Evolutionary conservation across 1,284 basidiomycete species (phyloP), one percentile per base, ranked within the genome.

Genomic region (Microbotryum silenes-acaulis): DNA sequence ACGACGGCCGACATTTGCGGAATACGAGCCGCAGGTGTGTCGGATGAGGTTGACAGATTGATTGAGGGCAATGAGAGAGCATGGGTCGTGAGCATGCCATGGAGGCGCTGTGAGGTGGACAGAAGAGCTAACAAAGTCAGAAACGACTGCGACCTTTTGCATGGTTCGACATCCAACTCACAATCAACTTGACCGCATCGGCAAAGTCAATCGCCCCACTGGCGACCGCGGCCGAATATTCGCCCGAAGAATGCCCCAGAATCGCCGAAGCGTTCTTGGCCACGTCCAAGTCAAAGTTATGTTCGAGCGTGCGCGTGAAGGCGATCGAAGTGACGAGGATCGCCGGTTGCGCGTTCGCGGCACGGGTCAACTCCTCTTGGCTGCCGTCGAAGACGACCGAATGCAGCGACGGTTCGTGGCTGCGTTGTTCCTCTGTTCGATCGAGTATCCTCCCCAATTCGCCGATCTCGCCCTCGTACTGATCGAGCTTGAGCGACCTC

Each of bases 1-100:
- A 74, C 60, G 54, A 74, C 60, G 3, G 73, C 73, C 25, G 68
- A 68, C 73, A 74, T 74, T 48, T 73, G 72, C 1, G 69, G 69
- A 21, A 67, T 56, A 3, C 51, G 57, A 25, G 64, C 48, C 23
- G 64, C 61, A 2, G 65, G 65, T 2, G 69, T 62, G 31, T 68
- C 63, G 51, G 57, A 54, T 9, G 62, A 54, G 27, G 64, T 58
- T 4, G 65, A 66, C 50, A 69, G 63, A 14, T 54, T 49, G 62
- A 69, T 69, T 46, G 65, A 65, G 2, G 65, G 68, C 0, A 69
- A 63, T n/a, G 60, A 60, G 51, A 67, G 62, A 23, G 69, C 65
- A 61, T 63, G 67, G 37, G 64, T 60, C 6, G 72, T 73, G 23
- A 73, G 58, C 20, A 73, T 62, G 9, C 73, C 73, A 51, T 73